Base-by-base conservation (phyloP, 2,329 filamentous ascomycete genomes). In the Lasiodiplodia sp. region DNA sequence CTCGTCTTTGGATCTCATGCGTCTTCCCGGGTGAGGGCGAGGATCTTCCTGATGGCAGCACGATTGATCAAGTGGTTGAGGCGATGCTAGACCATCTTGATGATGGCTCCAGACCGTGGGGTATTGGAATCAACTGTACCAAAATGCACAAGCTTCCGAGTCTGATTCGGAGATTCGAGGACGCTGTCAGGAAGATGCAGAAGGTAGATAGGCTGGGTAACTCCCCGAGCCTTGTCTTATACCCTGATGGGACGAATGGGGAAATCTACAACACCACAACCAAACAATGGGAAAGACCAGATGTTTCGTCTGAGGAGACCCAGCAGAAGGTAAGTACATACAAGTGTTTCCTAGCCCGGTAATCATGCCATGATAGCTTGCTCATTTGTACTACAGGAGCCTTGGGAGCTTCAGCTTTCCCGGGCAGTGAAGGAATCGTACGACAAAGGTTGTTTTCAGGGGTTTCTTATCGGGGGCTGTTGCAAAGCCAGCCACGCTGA, bases 221-320 rank as follows among this genome's bases (percentile, higher is more conserved):
- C 1, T 5, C 25, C 2, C 44, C 58, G 3, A 18, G 10, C 3
- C 25, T 63, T 25, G 58, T 63, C 1, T 16, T 52, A 4, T 63
- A 63, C 34, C 58, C 58, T 8, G 58, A 63, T 51, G 58, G 58
- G 2, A 63, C 58, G 11, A 63, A 63, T 14, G 44, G 58, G 7
- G 58, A 63, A 6, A 44, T 63, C 25, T 63, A 63, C 58, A 63
- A 63, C 25, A 63, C 58, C 3, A 63, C 58, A 2, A 63, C 58
- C 16, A 63, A 63, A 18, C 21, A 28, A 7, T 63, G 58, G 58
- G 58, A 63, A 14, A 63, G 37, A 18, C 58, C 58, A 2, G 18
- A 49, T 18, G 11, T 11, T 7, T 6, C 6, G 10, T 4, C 3
- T 11, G 25, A 21, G 10, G 44, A 51, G 4, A 25, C 25, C 6